These are phyloP conservation scores for Plasmodium fragile DNA, from an alignment of 169 alveolate species.

Conservation along the genomic window DNA sequence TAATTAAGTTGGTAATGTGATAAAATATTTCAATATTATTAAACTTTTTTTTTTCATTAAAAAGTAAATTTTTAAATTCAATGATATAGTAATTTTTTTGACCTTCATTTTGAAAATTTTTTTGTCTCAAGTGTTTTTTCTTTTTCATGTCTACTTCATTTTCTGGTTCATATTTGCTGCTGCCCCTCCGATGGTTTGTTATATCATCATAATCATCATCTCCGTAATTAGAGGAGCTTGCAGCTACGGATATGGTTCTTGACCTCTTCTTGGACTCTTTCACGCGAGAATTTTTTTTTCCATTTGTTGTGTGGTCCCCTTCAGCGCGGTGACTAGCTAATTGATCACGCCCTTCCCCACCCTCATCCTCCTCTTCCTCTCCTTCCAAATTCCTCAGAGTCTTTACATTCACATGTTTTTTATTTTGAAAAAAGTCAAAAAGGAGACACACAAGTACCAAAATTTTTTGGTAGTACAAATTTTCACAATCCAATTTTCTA, in stretches of 20 bases:
- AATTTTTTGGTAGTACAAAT: constrained; percentile 71
- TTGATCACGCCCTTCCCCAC: neutral
- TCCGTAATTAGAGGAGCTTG: neutral
- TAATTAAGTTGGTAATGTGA: constrained; percentile 60
- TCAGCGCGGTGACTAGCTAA: neutral
- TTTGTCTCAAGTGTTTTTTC: neutral
- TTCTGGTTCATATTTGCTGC: neutral
- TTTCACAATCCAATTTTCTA: constrained; percentile 62
- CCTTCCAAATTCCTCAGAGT: constrained; percentile 41
- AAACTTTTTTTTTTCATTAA: constrained; percentile 63
- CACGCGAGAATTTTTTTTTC: neutral
- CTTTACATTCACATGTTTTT: constrained; percentile 30
- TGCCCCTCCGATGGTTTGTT: neutral
- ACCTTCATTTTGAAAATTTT: neutral
- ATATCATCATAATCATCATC: constrained; percentile 27
- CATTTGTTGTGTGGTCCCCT: constrained; percentile 23
- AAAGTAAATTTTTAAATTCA: constrained; percentile 64
- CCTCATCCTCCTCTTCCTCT: constrained; percentile 35
- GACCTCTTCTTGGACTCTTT: constrained; percentile 34
- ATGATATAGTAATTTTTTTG: constrained; percentile 66
- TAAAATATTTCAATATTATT: constrained; percentile 68
- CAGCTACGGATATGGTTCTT: neutral
- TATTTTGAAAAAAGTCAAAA: constrained; percentile 67
- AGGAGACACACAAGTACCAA: constrained; percentile 23
- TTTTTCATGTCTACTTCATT: neutral